phyloP scores from a whole-genome alignment of 306 rosid genomes.

The Alnus glutinosa region DNA sequence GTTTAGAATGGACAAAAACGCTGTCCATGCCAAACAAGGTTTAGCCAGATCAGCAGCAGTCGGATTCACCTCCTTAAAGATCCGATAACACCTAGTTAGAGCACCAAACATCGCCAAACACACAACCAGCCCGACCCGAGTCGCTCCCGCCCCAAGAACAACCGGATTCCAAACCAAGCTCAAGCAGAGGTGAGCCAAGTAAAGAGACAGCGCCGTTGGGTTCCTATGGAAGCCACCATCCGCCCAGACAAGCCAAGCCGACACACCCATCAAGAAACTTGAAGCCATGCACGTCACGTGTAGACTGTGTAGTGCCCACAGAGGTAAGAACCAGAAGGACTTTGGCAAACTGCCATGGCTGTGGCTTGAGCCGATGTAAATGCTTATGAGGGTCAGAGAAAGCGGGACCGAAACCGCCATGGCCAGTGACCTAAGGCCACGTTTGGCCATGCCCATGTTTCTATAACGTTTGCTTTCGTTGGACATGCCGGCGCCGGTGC shows the following conservation, averaged over 20 bases:
- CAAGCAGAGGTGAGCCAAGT: slow-evolving; percentile 44
- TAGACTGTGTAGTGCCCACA: slow-evolving; percentile 56
- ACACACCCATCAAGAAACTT: slow-evolving; percentile 52
- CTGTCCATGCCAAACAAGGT: slow-evolving; percentile 62
- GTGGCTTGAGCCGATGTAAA: slow-evolving; percentile 32
- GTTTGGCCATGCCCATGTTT: slow-evolving; percentile 60
- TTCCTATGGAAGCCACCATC: slow-evolving; percentile 66
- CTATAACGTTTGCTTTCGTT: slow-evolving; percentile 22
- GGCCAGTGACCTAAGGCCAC: slow-evolving; percentile 63
- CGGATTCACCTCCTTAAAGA: slow-evolving; percentile 40
- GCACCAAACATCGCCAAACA: slow-evolving; percentile 39
- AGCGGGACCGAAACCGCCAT: slow-evolving; percentile 51
- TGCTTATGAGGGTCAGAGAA: slow-evolving; percentile 42
- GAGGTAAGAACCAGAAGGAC: slow-evolving; percentile 74
- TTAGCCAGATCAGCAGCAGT: slow-evolving; percentile 41
- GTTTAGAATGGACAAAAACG: slow-evolving; percentile 57
- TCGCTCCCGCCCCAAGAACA: slow-evolving; percentile 49
- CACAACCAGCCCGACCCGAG: slow-evolving; percentile 38
- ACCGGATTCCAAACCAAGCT: slow-evolving; percentile 58
- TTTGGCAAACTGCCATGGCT: slow-evolving; percentile 1
- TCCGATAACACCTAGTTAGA: slow-evolving; percentile 37
- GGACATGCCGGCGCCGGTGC: background rate
- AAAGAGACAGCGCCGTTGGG: slow-evolving; percentile 44
- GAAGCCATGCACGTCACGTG: slow-evolving; percentile 46
- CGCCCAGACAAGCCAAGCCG: slow-evolving; percentile 87